phyloP scores from a whole-genome alignment of 1,284 basidiomycete species.

The Leccinum pachyderme region DNA sequence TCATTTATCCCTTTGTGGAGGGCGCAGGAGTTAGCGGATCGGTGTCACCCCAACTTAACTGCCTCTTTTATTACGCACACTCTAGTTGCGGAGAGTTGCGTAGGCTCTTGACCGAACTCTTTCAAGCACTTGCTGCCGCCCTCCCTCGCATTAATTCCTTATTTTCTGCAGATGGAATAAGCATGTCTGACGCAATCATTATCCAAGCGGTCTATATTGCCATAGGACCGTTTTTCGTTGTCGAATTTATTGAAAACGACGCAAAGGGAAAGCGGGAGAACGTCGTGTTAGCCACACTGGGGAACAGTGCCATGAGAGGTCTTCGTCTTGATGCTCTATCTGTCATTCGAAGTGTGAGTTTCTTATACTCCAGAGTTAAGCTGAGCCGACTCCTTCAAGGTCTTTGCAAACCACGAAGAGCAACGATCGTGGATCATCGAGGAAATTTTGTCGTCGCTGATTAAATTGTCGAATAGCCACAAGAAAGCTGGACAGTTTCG shows the following conservation, averaged over 20 bases:
- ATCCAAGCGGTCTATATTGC: conserved; percentile 91
- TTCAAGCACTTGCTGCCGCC: conserved; percentile 63
- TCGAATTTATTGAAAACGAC: conserved; percentile 55
- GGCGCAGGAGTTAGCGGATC: conserved; percentile 48
- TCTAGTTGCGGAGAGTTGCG: conserved; percentile 45
- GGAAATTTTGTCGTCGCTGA: conserved; percentile 87
- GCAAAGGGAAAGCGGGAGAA: conserved; percentile 55
- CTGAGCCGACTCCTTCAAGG: conserved; percentile 41
- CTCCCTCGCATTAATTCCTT: conserved; percentile 69
- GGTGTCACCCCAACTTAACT: conserved; percentile 50
- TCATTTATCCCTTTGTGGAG: conserved; percentile 89
- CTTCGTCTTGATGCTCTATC: conserved; percentile 80
- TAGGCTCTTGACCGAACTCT: conserved; percentile 60
- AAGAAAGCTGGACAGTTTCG: conserved; percentile 84
- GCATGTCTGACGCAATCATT: conserved; percentile 85
- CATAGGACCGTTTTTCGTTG: conserved; percentile 90
- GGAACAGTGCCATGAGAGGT: conserved; percentile 75
- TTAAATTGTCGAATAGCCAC: conserved; percentile 86
- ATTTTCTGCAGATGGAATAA: conserved; percentile 62
- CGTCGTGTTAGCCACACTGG: conserved; percentile 58
- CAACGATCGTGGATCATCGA: conserved; percentile 96
- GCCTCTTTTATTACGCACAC: conserved; percentile 48
- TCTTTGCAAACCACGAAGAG: conserved; percentile 86
- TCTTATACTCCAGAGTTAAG: conserved; percentile 8
- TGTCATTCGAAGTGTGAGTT: conserved; percentile 76